Conservation (phyloP, 352 stramenopile genomes). For the Phytopythium sindhum region DNA sequence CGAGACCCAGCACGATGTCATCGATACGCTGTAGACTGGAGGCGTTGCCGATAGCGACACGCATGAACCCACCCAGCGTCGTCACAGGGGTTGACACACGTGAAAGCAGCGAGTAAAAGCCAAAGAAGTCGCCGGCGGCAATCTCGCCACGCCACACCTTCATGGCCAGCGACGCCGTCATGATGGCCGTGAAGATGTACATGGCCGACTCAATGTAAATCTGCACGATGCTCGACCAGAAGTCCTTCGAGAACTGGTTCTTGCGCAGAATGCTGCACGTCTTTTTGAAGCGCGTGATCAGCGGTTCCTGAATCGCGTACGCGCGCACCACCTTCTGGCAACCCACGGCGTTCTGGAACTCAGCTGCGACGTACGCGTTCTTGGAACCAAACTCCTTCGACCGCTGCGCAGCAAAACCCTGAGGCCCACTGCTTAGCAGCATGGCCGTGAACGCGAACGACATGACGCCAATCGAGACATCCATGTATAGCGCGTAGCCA, state of each 20-base stretch:
- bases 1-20: slow-evolving; percentile 76
- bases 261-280: slow-evolving; percentile 63
- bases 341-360: slow-evolving; percentile 84
- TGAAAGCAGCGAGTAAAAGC: slow-evolving; percentile 72
- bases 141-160: slow-evolving; percentile 79
- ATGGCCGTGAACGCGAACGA: slow-evolving; percentile 80
- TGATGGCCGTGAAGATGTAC: slow-evolving; percentile 88
- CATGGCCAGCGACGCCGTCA: slow-evolving; percentile 80
- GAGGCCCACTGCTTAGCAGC: slow-evolving; percentile 74
- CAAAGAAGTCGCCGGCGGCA: slow-evolving; percentile 79
- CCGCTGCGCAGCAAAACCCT: slow-evolving; percentile 77
- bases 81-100: slow-evolving; percentile 83
- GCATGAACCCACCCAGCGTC: slow-evolving; percentile 85
- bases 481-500: slow-evolving; percentile 80
- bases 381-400: slow-evolving; percentile 86
- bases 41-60: slow-evolving; percentile 84
- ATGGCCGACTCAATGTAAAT: slow-evolving; percentile 90
- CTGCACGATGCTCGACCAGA: slow-evolving; percentile 88
- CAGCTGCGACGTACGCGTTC: slow-evolving; percentile 83
- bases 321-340: slow-evolving; percentile 87
- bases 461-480: slow-evolving; percentile 79
- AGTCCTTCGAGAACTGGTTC: slow-evolving; percentile 87
- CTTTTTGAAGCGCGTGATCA: slow-evolving; percentile 69
- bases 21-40: slow-evolving; percentile 85
- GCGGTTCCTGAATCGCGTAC: slow-evolving; percentile 79